Conservation (phyloP, 2,329 filamentous ascomycete species). For the Bertia moriformis region DNA sequence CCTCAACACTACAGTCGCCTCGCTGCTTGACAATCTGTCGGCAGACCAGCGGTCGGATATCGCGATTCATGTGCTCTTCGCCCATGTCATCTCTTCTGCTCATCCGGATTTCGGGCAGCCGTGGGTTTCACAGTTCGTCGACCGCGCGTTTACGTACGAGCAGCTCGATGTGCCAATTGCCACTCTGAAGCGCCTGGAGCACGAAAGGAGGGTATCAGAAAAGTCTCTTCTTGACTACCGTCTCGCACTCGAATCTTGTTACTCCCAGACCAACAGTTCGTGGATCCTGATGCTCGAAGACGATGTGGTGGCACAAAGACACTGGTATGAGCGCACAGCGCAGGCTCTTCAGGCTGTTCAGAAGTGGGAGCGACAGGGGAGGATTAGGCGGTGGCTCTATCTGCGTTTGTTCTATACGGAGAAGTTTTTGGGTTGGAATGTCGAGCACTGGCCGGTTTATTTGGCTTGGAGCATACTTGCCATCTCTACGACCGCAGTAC, state of each 20-base stretch:
- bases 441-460: constrained; percentile 15
- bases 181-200: background rate
- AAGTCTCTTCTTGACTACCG: background rate
- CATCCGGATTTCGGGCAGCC: background rate
- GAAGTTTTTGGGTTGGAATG: constrained; percentile 21
- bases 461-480: constrained; percentile 7
- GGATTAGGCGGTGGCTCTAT: constrained; percentile 16
- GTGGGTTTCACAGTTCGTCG: background rate
- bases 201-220: background rate
- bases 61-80: background rate
- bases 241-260: background rate
- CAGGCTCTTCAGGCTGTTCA: background rate
- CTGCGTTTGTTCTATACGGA: constrained; percentile 22
- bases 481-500: constrained; percentile 2
- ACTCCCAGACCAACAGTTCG: background rate
- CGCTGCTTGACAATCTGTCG: background rate
- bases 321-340: background rate
- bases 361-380: background rate
- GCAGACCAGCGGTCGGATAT: background rate
- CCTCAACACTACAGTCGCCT: background rate
- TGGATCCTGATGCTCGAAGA: background rate
- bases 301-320: background rate
- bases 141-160: background rate
- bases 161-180: background rate
- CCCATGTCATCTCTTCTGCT: background rate